Percentiles rank a stretch among this genome's conserved stretches.
phyloP scores from a whole-genome alignment of 768 basidiomycete genomes.

The Suillus discolor region DNA sequence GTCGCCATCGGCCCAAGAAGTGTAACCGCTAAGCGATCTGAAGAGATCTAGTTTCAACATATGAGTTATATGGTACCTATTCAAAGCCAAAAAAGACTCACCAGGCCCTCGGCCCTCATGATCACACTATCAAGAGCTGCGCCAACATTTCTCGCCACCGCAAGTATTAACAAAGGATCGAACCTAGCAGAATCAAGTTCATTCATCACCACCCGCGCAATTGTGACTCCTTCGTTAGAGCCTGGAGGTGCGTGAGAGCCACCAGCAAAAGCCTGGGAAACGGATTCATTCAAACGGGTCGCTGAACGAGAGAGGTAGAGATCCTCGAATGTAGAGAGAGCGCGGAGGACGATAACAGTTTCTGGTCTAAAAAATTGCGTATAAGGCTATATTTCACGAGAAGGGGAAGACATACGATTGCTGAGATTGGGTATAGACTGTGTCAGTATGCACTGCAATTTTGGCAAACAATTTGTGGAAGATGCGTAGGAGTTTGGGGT shows the following conservation, averaged over 20 bases:
- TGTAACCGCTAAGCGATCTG: slow-evolving; percentile 77
- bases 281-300: slow-evolving; percentile 80
- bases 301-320: slow-evolving; percentile 88
- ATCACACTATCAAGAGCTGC: slow-evolving; percentile 70
- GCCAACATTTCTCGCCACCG: slow-evolving; percentile 75
- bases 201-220: slow-evolving; percentile 80
- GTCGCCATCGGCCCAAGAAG: slow-evolving; percentile 79
- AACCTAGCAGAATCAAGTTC: slow-evolving; percentile 93
- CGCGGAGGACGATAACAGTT: slow-evolving; percentile 83
- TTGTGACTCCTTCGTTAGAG: slow-evolving; percentile 71
- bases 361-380: slow-evolving; percentile 76
- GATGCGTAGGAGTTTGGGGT: slow-evolving; percentile 83
- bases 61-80: slow-evolving; percentile 8
- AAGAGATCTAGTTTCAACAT: slow-evolving; percentile 52
- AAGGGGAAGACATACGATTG: slow-evolving; percentile 64
- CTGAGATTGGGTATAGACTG: slow-evolving; percentile 77
- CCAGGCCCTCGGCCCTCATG: slow-evolving; percentile 66
- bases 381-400: neutral
- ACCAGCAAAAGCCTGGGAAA: slow-evolving; percentile 74
- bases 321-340: slow-evolving; percentile 81
- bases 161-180: slow-evolving; percentile 83
- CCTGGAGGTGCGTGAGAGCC: slow-evolving; percentile 73
- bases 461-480: slow-evolving; percentile 98
- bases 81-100: slow-evolving; percentile 38
- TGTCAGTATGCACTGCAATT: slow-evolving; percentile 95